phyloP scores from a whole-genome alignment of 352 stramenopile species.

The Elongisporangium prolatum region DNA sequence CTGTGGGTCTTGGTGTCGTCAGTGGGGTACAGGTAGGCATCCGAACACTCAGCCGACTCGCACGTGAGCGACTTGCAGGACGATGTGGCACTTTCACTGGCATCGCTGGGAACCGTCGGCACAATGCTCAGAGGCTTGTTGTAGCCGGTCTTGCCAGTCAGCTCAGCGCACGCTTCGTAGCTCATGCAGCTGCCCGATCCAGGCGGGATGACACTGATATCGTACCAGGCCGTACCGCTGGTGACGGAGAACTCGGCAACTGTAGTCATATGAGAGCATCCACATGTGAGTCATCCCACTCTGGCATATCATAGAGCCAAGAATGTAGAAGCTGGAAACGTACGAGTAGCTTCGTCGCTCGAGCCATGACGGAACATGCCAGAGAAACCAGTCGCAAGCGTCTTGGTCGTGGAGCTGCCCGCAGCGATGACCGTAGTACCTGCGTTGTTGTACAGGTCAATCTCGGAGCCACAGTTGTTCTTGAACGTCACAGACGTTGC shows the following conservation, averaged over 20 bases:
- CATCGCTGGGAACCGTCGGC: slow-evolving; percentile 20
- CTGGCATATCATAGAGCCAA: background rate
- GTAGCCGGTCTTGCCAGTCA: slow-evolving; percentile 47
- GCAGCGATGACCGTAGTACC: slow-evolving; percentile 29
- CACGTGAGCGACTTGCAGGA: slow-evolving; percentile 25
- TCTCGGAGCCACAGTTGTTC: slow-evolving; percentile 42
- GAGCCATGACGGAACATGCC: slow-evolving; percentile 62
- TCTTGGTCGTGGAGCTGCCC: slow-evolving; percentile 26
- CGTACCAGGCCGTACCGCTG: slow-evolving; percentile 42
- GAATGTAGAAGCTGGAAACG: slow-evolving; percentile 23
- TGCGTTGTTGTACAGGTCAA: slow-evolving; percentile 58
- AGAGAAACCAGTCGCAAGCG: slow-evolving; percentile 31
- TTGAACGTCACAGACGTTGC: slow-evolving; percentile 37
- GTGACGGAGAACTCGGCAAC: slow-evolving; percentile 43
- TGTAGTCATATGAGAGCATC: slow-evolving; percentile 1
- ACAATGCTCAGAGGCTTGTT: slow-evolving; percentile 43
- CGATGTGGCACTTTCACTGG: slow-evolving; percentile 11
- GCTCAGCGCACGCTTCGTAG: slow-evolving; percentile 32
- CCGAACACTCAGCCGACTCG: slow-evolving; percentile 21
- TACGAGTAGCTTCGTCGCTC: slow-evolving; percentile 33
- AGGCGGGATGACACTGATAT: slow-evolving; percentile 52
- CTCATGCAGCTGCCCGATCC: slow-evolving; percentile 38
- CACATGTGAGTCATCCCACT: background rate
- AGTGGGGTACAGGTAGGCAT: slow-evolving; percentile 44
- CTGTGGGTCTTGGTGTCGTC: slow-evolving; percentile 49